Evolutionary conservation across 768 basidiomycete species (phyloP).

Genomic region (Auriscalpium vulgare): DNA sequence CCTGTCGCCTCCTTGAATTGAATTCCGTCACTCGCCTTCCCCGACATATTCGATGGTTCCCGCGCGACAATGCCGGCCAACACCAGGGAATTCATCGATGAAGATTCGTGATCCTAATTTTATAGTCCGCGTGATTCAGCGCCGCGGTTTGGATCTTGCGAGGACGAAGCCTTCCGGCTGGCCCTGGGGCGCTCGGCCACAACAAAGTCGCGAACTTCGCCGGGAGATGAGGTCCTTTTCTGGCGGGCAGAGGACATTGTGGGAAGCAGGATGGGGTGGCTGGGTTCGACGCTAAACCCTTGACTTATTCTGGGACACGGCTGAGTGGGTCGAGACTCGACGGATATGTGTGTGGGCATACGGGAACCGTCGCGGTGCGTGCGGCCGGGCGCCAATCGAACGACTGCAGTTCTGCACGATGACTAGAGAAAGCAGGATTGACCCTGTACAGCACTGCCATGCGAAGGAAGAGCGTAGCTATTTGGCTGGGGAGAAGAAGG

Average conservation of each 20-base stretch:
- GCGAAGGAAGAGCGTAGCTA: too few species aligned
- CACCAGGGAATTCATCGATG: constrained; percentile 15
- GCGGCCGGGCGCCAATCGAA: too few species aligned
- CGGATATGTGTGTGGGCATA: too few species aligned
- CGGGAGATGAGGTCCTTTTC: not conserved
- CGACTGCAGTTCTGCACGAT: too few species aligned
- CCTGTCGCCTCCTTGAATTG: constrained; percentile 21
- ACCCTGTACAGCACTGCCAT: too few species aligned
- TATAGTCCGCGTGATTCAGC: constrained; percentile 15
- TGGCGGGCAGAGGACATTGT: not conserved
- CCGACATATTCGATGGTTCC: constrained; percentile 22
- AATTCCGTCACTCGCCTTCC: constrained; percentile 18
- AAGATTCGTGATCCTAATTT: constrained; percentile 11
- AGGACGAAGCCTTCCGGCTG: constrained; percentile 9
- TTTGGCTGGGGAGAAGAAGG: too few species aligned
- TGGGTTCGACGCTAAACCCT: not conserved
- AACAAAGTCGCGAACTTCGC: not conserved
- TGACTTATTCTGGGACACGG: too few species aligned
- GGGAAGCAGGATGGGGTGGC: not conserved
- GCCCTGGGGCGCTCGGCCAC: constrained; percentile 1
- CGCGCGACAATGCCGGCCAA: constrained; percentile 18
- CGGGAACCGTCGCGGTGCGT: too few species aligned
- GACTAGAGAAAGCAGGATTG: too few species aligned
- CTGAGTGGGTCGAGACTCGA: too few species aligned
- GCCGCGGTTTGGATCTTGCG: constrained; percentile 10